Conservation (phyloP, 2,329 filamentous ascomycete species). For the Xylariaceae sp. region DNA sequence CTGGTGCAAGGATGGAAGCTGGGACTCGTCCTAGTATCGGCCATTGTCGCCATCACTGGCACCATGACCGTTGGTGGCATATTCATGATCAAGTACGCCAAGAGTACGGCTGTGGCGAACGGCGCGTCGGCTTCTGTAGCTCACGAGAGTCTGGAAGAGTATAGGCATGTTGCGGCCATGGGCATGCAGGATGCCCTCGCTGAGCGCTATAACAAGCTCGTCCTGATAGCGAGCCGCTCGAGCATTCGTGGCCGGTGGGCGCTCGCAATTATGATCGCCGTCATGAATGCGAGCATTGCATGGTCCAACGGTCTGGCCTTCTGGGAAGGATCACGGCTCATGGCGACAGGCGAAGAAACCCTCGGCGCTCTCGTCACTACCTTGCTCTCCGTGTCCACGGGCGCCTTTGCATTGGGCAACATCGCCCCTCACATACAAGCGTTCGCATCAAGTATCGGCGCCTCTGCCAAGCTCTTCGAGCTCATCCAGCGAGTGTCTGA, state of each 20-base stretch:
- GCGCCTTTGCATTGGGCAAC: slow-evolving; percentile 10
- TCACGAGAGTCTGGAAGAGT: slow-evolving; percentile 31
- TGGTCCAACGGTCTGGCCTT: slow-evolving; percentile 11
- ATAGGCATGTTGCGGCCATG: slow-evolving; percentile 10
- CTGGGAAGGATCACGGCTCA: slow-evolving; percentile 12
- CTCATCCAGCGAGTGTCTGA: slow-evolving; percentile 1
- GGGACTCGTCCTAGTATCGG: slow-evolving; percentile 46
- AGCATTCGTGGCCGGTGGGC: not conserved
- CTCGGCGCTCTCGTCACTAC: slow-evolving; percentile 49
- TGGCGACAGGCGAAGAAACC: slow-evolving; percentile 4
- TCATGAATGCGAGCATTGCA: slow-evolving; percentile 1
- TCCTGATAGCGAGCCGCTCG: not conserved
- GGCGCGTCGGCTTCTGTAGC: not conserved
- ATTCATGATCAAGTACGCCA: not conserved
- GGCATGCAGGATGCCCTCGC: slow-evolving; percentile 10
- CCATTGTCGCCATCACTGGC: slow-evolving; percentile 38
- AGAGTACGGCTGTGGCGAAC: not conserved
- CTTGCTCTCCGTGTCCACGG: slow-evolving; percentile 62
- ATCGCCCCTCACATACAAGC: slow-evolving; percentile 45
- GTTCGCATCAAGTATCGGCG: slow-evolving; percentile 32
- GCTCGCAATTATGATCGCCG: slow-evolving; percentile 8
- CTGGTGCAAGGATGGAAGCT: slow-evolving; percentile 52
- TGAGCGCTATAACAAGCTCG: not conserved
- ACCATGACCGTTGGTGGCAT: not conserved
- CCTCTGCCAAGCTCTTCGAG: slow-evolving; percentile 32